phyloP scores from a whole-genome alignment of 2,329 filamentous ascomycete species.

The Colletotrichum liaoningense region DNA sequence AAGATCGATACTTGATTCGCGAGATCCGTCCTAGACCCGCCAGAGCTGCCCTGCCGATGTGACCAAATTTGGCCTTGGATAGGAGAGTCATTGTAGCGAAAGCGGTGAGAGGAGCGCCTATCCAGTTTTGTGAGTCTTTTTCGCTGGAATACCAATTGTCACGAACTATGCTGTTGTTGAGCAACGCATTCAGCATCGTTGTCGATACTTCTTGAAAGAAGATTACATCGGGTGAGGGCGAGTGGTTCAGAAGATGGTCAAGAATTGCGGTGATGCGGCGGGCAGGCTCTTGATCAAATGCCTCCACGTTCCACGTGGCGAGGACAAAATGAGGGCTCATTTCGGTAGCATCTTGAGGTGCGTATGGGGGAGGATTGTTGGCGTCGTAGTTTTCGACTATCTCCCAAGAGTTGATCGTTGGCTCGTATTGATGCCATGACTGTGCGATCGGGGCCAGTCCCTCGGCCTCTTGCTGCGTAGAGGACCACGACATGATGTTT shows the following conservation, averaged over 20 bases:
- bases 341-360: neutral
- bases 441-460: neutral
- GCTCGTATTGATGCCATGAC: constrained; percentile 18
- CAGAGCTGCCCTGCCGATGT: neutral
- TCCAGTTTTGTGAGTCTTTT: constrained; percentile 38
- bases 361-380: no score
- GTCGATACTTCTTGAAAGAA: constrained; percentile 49
- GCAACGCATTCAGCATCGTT: constrained; percentile 39
- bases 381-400: neutral
- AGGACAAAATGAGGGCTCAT: neutral
- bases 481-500: neutral
- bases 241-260: constrained; percentile 35
- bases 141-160: constrained; percentile 46
- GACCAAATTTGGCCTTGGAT: constrained; percentile 42
- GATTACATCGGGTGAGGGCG: constrained; percentile 42
- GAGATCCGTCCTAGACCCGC: constrained; percentile 44
- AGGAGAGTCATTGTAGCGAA: constrained; percentile 45
- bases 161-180: constrained; percentile 42
- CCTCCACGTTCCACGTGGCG: constrained; percentile 26
- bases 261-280: constrained; percentile 43
- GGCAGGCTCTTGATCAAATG: neutral
- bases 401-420: neutral
- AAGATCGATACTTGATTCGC: constrained; percentile 45
- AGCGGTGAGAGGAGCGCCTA: constrained; percentile 15
- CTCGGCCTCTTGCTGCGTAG: neutral